Percentiles rank a stretch among this genome's conserved stretches.
phyloP scores from a whole-genome alignment of 2,329 filamentous ascomycete genomes.

The Ophiostoma sp. region DNA sequence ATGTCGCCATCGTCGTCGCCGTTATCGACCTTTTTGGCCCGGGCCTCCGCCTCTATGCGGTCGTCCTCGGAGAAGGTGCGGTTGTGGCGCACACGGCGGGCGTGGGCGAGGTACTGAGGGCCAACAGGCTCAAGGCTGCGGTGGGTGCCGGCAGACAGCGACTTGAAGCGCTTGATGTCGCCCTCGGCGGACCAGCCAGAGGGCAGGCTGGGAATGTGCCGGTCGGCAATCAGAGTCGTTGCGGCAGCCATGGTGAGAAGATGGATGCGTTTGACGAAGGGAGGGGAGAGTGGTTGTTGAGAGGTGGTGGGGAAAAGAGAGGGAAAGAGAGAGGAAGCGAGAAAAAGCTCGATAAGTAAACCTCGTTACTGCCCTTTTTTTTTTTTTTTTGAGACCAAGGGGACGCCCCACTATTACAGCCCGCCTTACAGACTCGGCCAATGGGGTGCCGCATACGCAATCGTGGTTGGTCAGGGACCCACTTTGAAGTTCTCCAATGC shows the following conservation, averaged over 20 bases:
- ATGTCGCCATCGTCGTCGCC: slow-evolving; percentile 85
- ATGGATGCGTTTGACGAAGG: slow-evolving; percentile 17
- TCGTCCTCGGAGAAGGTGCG: slow-evolving; percentile 99
- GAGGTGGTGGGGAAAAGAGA: background rate
- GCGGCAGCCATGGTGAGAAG: slow-evolving; percentile 61
- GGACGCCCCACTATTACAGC: slow-evolving; percentile 15
- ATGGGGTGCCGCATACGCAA: background rate
- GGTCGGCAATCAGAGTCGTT: slow-evolving; percentile 56
- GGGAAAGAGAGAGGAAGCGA: background rate
- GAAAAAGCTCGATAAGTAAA: slow-evolving; percentile 1
- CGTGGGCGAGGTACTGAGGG: slow-evolving; percentile 96
- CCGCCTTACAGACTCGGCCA: slow-evolving; percentile 13
- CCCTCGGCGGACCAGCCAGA: slow-evolving; percentile 83
- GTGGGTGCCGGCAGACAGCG: slow-evolving; percentile 74
- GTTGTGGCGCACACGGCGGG: slow-evolving; percentile 91
- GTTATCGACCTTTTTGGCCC: slow-evolving; percentile 91
- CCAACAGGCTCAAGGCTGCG: slow-evolving; percentile 94
- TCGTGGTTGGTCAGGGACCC: background rate
- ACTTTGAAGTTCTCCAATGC: background rate
- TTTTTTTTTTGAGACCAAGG: background rate
- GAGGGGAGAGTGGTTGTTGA: background rate
- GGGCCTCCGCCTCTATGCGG: slow-evolving; percentile 91
- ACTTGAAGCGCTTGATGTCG: slow-evolving; percentile 83
- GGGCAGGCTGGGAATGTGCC: slow-evolving; percentile 73
- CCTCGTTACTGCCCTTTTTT: background rate